These are phyloP conservation scores for Rhamnella rubrinervis DNA, from an alignment of 331 rosid genomes.

Conservation along the genomic window DNA sequence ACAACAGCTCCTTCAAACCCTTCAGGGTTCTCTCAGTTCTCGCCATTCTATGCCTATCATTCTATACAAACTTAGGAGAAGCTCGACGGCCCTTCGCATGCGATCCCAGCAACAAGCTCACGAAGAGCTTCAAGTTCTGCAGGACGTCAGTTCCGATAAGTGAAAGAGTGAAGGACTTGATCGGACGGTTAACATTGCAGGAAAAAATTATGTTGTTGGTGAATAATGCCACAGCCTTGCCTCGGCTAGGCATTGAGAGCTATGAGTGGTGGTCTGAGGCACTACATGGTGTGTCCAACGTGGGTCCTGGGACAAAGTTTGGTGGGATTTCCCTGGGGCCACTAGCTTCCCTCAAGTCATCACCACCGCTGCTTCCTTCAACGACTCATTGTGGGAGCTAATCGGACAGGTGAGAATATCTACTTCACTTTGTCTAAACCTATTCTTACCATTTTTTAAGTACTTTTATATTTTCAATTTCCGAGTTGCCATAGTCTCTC, in stretches of 20 bases:
- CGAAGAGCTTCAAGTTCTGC: not conserved
- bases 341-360: constrained; percentile 1
- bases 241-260: not conserved
- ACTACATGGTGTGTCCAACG: not conserved
- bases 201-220: not conserved
- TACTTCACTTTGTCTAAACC: not conserved
- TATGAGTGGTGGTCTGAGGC: not conserved
- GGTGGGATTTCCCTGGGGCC: not conserved
- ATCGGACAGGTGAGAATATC: not conserved
- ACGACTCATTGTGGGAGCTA: not conserved
- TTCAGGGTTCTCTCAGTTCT: no score
- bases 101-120: not conserved
- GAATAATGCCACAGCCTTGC: not conserved
- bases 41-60: no score
- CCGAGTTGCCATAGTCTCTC: no score
- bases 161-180: not conserved
- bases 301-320: not conserved
- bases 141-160: not conserved
- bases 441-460: no score
- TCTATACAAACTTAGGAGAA: no score
- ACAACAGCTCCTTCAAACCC: no score
- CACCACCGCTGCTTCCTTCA: not conserved
- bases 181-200: not conserved
- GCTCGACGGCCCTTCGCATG: not conserved
- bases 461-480: no score